Evolutionary conservation across 2,329 filamentous ascomycete genomes (phyloP).

Genomic region (Cladophialophora chaetospira): DNA sequence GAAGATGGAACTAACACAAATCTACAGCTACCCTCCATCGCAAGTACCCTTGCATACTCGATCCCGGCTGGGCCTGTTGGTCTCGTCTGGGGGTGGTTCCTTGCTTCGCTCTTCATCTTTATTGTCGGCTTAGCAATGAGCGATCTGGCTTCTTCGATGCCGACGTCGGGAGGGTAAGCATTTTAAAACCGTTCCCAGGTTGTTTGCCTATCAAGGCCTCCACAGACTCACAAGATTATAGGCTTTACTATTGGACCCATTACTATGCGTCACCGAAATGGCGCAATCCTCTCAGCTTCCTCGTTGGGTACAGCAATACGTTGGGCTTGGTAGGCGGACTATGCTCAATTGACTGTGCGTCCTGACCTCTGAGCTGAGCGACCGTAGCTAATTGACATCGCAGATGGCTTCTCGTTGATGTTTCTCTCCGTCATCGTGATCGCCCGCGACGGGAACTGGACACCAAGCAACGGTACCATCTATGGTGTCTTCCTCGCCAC

Average conservation of each 20-base stretch:
- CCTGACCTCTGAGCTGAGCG: background rate
- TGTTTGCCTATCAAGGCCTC: background rate
- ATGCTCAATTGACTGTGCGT: conserved; percentile 62
- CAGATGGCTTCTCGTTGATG: conserved; percentile 57
- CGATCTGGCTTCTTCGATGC: conserved; percentile 54
- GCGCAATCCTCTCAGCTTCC: conserved; percentile 60
- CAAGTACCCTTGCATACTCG: conserved; percentile 60
- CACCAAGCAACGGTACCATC: conserved; percentile 57
- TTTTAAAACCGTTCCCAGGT: background rate
- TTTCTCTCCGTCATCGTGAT: conserved; percentile 62
- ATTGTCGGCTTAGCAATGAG: conserved; percentile 62
- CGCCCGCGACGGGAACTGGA: conserved; percentile 58
- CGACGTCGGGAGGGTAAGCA: conserved; percentile 53
- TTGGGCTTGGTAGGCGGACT: conserved; percentile 62
- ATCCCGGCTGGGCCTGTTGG: conserved; percentile 62
- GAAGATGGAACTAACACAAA: no score
- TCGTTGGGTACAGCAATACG: conserved; percentile 64
- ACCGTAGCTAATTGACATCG: background rate
- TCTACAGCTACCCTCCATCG: conserved; percentile 63
- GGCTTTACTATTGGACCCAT: conserved; percentile 63
- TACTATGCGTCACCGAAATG: conserved; percentile 59
- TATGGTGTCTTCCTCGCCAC: conserved; percentile 60
- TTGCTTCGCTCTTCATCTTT: conserved; percentile 60
- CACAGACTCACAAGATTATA: background rate
- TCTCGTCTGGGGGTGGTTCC: conserved; percentile 65